Percentiles rank a stretch among this genome's conserved stretches.
Evolutionary conservation across 306 rosid species (phyloP).

Genomic region (Lotus japonicus): DNA sequence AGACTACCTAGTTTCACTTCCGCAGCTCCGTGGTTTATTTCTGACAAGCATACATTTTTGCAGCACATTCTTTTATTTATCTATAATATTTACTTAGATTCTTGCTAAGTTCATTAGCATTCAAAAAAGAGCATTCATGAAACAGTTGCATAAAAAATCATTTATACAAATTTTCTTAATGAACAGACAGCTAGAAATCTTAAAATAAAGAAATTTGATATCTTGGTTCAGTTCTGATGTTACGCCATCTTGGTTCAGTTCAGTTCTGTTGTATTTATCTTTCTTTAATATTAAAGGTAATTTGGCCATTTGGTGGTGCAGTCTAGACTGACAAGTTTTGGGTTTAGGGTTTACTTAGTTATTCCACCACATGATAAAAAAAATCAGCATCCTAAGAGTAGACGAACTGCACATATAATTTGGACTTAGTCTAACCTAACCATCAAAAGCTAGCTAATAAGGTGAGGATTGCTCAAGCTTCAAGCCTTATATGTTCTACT

Average conservation of each 20-base stretch:
- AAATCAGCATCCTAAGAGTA: too few species aligned
- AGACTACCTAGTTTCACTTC: conserved; percentile 1
- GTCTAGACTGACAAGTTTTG: neutral
- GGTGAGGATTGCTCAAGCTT: too few species aligned
- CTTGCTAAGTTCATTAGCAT: neutral
- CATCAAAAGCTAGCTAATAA: too few species aligned
- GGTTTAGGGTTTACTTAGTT: too few species aligned
- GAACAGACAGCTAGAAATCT: neutral
- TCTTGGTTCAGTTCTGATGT: neutral
- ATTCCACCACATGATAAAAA: too few species aligned
- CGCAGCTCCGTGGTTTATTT: conserved; percentile 1
- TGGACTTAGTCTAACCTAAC: too few species aligned
- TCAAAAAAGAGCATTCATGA: neutral
- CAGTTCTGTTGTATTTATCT: neutral
- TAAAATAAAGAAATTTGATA: neutral
- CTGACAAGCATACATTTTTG: neutral
- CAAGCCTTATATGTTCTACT: too few species aligned
- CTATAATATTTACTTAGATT: neutral
- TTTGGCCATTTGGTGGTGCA: neutral
- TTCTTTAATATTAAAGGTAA: neutral
- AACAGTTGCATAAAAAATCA: too few species aligned
- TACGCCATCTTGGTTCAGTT: neutral
- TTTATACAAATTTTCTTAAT: too few species aligned
- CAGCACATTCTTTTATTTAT: neutral
- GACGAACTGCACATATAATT: too few species aligned